A percentile compares a stretch with the other conserved stretches of the same genome.
These are phyloP conservation scores for Allantophomopsis cytisporea DNA, from an alignment of 2,329 filamentous ascomycete genomes.

Conservation along the genomic window DNA sequence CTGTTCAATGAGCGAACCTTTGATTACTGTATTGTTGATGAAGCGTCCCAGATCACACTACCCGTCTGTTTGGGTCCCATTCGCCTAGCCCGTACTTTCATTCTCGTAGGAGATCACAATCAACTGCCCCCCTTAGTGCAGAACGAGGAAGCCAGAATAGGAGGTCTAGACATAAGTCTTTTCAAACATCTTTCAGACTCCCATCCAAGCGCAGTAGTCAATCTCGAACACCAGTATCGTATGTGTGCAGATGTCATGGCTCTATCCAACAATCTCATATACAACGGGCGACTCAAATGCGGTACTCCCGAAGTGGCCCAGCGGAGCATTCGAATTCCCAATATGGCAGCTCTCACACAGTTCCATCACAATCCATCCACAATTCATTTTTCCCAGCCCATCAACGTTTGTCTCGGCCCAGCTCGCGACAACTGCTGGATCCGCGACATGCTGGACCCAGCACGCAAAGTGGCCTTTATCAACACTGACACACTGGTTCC, in stretches of 20 bases:
- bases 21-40: constrained; percentile 97
- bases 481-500: constrained; percentile 71
- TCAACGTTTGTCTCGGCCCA: constrained; percentile 41
- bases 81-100: constrained; percentile 81
- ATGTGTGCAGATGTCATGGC: constrained; percentile 98
- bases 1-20: constrained; percentile 83
- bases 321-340: constrained; percentile 53
- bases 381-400: constrained; percentile 26
- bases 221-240: constrained; percentile 88
- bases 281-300: constrained; percentile 80
- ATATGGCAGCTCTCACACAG: constrained; percentile 43
- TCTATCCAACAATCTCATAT: constrained; percentile 85
- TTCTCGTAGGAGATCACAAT: constrained; percentile 92
- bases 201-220: constrained; percentile 79
- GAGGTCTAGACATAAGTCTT: constrained; percentile 81
- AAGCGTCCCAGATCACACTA: constrained; percentile 93
- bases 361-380: constrained; percentile 42
- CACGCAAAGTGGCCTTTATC: constrained; percentile 68
- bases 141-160: constrained; percentile 74
- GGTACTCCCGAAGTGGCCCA: constrained; percentile 65
- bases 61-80: constrained; percentile 92
- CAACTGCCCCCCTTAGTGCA: constrained; percentile 90
- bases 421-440: constrained; percentile 54
- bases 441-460: constrained; percentile 52
- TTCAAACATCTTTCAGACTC: constrained; percentile 88